Percentiles rank a stretch among this genome's conserved stretches.
Evolutionary conservation across 352 stramenopile genomes (phyloP).

Genomic region (Phytophthora nicotianae): DNA sequence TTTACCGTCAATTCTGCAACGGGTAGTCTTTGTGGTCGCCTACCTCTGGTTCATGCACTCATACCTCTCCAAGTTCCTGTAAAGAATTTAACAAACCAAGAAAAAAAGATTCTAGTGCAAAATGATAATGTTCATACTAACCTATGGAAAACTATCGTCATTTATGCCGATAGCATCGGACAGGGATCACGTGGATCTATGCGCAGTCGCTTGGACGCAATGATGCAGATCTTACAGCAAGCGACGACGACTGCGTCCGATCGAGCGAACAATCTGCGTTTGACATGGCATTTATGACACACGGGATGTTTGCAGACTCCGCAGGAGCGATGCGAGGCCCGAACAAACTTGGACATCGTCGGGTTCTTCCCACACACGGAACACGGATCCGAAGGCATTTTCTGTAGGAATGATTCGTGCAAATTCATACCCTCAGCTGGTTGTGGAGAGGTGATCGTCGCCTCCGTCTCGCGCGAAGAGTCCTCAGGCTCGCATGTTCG

Average conservation of each 20-base stretch:
- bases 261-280: slow-evolving; percentile 33
- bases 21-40: slow-evolving; percentile 57
- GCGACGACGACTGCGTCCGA: slow-evolving; percentile 30
- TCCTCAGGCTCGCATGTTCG: slow-evolving; percentile 9
- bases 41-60: slow-evolving; percentile 84
- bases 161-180: slow-evolving; percentile 24
- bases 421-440: not conserved
- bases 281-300: slow-evolving; percentile 47
- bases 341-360: slow-evolving; percentile 22
- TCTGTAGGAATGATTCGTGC: slow-evolving; percentile 13
- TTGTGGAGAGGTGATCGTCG: slow-evolving; percentile 12
- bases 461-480: slow-evolving; percentile 18
- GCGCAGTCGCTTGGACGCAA: slow-evolving; percentile 34
- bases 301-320: slow-evolving; percentile 34
- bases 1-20: slow-evolving; percentile 61
- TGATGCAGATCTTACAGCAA: slow-evolving; percentile 47
- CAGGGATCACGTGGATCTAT: slow-evolving; percentile 42
- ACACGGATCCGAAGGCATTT: slow-evolving; percentile 16
- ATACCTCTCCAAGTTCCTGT: slow-evolving; percentile 51
- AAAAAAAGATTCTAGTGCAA: not conserved
- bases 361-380: slow-evolving; percentile 27
- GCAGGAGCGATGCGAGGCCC: slow-evolving; percentile 22
- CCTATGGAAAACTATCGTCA: not conserved
- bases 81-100: not conserved
- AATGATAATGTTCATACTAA: not conserved